These are phyloP conservation scores for Sugiyamaella neomexicana DNA, from an alignment of 1,139 yeast species.

Conservation along the genomic window DNA sequence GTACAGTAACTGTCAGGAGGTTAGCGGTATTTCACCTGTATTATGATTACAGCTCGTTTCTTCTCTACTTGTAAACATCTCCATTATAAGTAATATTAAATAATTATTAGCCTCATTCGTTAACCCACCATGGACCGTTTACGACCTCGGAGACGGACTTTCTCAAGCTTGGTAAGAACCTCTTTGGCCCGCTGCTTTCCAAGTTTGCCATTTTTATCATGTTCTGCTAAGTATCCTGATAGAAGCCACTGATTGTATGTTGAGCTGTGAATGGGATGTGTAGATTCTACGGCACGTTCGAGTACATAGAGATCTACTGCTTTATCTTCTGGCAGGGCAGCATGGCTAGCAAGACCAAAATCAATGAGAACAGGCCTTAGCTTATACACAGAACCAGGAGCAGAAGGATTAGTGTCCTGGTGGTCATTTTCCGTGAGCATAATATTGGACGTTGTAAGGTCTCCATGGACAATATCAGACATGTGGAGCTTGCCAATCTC, in stretches of 20 bases:
- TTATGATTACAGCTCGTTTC: too few species aligned
- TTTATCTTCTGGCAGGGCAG: constrained; percentile 80
- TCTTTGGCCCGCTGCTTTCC: constrained; percentile 48
- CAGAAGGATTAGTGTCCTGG: too few species aligned
- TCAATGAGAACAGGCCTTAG: constrained; percentile 69
- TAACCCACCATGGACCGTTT: constrained; percentile 92
- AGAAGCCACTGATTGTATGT: constrained; percentile 68
- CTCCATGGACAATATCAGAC: constrained; percentile 88
- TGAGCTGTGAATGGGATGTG: constrained; percentile 76
- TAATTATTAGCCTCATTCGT: too few species aligned
- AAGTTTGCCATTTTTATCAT: constrained; percentile 34
- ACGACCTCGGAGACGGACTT: constrained; percentile 88
- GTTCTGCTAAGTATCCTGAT: constrained; percentile 58
- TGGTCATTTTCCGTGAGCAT: constrained; percentile 46
- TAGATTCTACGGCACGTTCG: constrained; percentile 86
- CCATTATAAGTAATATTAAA: not conserved
- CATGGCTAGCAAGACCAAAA: constrained; percentile 83
- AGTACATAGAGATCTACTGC: constrained; percentile 95
- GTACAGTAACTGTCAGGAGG: too few species aligned
- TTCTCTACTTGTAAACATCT: too few species aligned
- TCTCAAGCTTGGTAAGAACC: constrained; percentile 65
- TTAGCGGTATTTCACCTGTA: too few species aligned
- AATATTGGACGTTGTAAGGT: constrained; percentile 86
- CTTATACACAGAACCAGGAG: constrained; percentile 3
- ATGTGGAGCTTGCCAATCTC: constrained; percentile 72